phyloP scores from a whole-genome alignment of 345 rosid genomes.

The Gossypium raimondii region DNA sequence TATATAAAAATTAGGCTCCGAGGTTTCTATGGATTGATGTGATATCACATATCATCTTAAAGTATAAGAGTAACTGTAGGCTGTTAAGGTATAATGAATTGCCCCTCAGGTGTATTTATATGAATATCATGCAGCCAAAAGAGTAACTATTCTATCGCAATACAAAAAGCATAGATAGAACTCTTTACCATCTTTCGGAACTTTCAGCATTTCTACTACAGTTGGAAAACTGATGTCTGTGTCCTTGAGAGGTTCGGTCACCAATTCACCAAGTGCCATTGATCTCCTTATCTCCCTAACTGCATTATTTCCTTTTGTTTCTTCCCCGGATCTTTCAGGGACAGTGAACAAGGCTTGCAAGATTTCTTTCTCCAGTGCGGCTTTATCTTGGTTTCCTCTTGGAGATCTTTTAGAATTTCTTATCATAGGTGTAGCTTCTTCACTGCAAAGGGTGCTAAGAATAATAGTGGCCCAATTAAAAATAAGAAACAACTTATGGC shows the following conservation, averaged over 20 bases:
- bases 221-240: constrained; percentile 22
- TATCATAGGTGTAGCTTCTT: constrained; percentile 21
- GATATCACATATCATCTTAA: background rate
- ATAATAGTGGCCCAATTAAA: background rate
- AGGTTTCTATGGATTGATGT: background rate
- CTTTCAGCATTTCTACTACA: constrained; percentile 21
- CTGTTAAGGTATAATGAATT: background rate
- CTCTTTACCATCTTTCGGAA: constrained; percentile 35
- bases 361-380: constrained; percentile 42
- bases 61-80: background rate
- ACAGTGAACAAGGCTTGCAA: constrained; percentile 42
- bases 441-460: constrained; percentile 28
- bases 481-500: background rate
- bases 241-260: constrained; percentile 33
- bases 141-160: background rate
- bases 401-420: constrained; percentile 14
- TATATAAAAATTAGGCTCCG: background rate
- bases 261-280: constrained; percentile 30
- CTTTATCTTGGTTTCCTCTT: constrained; percentile 17
- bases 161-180: background rate
- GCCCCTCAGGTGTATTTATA: background rate
- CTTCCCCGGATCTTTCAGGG: constrained; percentile 35
- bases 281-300: constrained; percentile 28
- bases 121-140: background rate
- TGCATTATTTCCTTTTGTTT: constrained; percentile 19